Evolutionary conservation across 306 rosid species (phyloP).

Genomic region (Cicer chorassanicum): DNA sequence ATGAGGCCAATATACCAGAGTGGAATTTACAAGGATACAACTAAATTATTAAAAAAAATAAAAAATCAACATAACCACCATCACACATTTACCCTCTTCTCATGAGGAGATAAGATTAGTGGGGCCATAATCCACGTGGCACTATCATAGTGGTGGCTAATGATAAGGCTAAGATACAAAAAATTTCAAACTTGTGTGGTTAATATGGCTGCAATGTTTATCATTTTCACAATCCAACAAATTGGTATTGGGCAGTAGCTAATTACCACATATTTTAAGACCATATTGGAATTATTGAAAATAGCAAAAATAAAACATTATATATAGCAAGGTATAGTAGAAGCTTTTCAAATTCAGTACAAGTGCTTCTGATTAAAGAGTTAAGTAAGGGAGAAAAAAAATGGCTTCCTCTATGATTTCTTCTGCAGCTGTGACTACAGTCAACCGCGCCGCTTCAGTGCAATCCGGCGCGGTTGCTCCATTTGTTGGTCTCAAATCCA

Average conservation of each 20-base stretch:
- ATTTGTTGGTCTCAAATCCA: conserved; percentile 70
- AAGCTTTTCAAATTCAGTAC: conserved; percentile 12
- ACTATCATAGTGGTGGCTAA: conserved; percentile 41
- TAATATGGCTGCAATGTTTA: conserved; percentile 35
- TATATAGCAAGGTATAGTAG: conserved; percentile 41
- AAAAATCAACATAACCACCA: conserved; percentile 39
- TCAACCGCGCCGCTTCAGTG: conserved; percentile 53
- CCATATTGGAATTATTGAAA: background rate
- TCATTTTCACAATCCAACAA: conserved; percentile 3
- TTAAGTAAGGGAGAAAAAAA: background rate
- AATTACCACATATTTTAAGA: background rate
- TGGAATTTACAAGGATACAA: background rate
- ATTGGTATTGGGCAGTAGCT: background rate
- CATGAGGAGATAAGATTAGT: conserved; percentile 52
- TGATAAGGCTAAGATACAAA: conserved; percentile 48
- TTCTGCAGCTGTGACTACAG: conserved; percentile 55
- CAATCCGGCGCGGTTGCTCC: conserved; percentile 70
- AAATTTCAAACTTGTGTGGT: conserved; percentile 46
- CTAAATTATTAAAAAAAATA: background rate
- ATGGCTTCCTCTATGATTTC: conserved; percentile 74
- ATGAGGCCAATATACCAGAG: conserved; percentile 30
- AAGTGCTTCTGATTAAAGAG: conserved; percentile 7
- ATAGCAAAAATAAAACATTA: conserved; percentile 27
- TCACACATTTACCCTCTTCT: conserved; percentile 48
- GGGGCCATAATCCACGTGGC: conserved; percentile 54